Conservation (phyloP, 2,329 filamentous ascomycete species). For the Colletotrichum melonis region DNA sequence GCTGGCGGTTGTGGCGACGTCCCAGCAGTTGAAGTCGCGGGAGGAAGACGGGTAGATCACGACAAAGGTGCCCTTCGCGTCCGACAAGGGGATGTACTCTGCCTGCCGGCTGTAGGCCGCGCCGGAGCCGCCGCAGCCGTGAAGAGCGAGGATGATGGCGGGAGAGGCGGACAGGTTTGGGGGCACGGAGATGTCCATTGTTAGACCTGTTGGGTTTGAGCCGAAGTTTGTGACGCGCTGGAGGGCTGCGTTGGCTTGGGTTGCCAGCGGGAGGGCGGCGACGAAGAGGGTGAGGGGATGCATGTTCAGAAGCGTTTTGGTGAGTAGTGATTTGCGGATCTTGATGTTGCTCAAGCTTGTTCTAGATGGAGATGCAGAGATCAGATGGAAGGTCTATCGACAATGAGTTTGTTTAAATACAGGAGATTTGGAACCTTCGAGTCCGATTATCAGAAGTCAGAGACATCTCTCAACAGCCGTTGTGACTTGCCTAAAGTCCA, state of each 20-base stretch:
- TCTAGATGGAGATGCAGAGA: background rate
- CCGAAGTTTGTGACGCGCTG: conserved; percentile 29
- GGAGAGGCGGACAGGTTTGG: conserved; percentile 19
- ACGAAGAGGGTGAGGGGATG: conserved; percentile 2
- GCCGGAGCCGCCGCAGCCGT: conserved; percentile 35
- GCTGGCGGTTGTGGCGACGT: conserved; percentile 56
- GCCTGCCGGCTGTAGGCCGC: conserved; percentile 22
- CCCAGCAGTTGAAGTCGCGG: conserved; percentile 56
- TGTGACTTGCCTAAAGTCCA: background rate
- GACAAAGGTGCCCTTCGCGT: conserved; percentile 57
- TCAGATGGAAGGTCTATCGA: background rate
- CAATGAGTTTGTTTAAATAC: background rate
- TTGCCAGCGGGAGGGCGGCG: background rate
- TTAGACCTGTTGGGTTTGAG: conserved; percentile 33
- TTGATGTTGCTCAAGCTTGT: background rate
- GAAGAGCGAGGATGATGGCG: conserved; percentile 33
- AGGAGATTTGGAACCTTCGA: too few relatives aligned
- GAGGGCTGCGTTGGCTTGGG: conserved; percentile 5
- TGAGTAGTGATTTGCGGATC: background rate
- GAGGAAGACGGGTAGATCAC: conserved; percentile 43
- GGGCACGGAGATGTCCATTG: conserved; percentile 33
- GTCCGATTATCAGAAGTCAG: background rate
- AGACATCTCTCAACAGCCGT: background rate
- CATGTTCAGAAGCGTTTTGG: background rate
- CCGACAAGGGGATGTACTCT: conserved; percentile 44